These are phyloP conservation scores for Trichoderma sp. DNA, from an alignment of 2,329 filamentous ascomycete genomes.

Conservation along the genomic window DNA sequence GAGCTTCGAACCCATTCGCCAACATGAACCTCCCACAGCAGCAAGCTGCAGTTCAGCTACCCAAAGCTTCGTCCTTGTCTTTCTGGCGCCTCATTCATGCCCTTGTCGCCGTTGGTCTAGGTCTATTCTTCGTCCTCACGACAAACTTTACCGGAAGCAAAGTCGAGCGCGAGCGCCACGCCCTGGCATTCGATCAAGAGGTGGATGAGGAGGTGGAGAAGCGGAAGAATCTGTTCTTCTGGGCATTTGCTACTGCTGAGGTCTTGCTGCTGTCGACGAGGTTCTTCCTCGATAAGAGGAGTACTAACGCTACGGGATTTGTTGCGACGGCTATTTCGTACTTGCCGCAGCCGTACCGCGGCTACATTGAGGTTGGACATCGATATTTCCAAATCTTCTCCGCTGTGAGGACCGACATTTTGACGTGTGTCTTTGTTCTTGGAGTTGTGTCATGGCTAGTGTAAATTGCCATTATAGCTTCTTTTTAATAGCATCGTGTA, in stretches of 20 bases:
- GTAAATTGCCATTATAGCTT: conserved; percentile 19
- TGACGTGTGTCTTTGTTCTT: conserved; percentile 75
- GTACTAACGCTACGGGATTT: conserved; percentile 59
- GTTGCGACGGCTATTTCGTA: conserved; percentile 65
- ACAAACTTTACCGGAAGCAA: conserved; percentile 70
- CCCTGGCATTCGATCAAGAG: conserved; percentile 31
- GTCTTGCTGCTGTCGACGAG: conserved; percentile 69
- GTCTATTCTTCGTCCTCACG: conserved; percentile 67
- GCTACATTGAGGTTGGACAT: conserved; percentile 61
- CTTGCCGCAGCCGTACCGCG: conserved; percentile 64
- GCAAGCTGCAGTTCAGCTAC: conserved; percentile 36
- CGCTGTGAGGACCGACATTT: conserved; percentile 71
- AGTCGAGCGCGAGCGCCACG: conserved; percentile 54
- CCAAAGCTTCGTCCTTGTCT: conserved; percentile 43
- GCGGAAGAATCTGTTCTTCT: conserved; percentile 60
- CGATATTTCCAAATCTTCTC: conserved; percentile 71
- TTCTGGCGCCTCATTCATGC: conserved; percentile 76
- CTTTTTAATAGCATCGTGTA: background rate
- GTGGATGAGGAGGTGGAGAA: conserved; percentile 33
- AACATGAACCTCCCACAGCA: conserved; percentile 41
- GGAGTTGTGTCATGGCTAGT: conserved; percentile 54
- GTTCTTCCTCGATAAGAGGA: conserved; percentile 67
- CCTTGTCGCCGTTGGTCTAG: conserved; percentile 68
- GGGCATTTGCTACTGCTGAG: conserved; percentile 78
- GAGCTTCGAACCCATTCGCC: conserved; percentile 39